Evolutionary conservation across 2,329 filamentous ascomycete species (phyloP), one percentile per base, ranked within the genome.

Genomic region (Talaromyces funiculosus): DNA sequence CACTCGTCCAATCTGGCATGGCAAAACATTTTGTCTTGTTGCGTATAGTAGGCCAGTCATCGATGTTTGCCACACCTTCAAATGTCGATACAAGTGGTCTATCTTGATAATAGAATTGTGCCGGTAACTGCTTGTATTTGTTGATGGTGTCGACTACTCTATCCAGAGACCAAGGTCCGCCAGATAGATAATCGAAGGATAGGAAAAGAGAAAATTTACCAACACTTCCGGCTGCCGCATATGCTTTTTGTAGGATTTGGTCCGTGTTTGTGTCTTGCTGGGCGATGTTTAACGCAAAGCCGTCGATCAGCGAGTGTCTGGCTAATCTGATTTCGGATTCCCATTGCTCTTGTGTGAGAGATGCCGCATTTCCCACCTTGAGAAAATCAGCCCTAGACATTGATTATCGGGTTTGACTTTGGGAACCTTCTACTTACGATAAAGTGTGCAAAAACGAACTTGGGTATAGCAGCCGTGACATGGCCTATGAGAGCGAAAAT

Each of bases 1-100:
- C 63, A 16, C 72, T 75, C 0, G 75, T 75, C 75, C 74, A 81
- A 38, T 79, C 76, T 0, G 80, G 81, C 1, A 82, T 73, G 61
- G 80, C 77, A 66, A 77, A 78, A 59, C 74, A 73, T 16, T 69
- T 68, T 1, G 74, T 74, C 56, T 55, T 29, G 8, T 55, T 56
- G 12, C 57, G 57, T 31, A 63, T 60, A 29, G 38, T 42, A 10
- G 57, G 33, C 80, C 80, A 82, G 64, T 82, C 79, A 3, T 67
- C 64, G 3, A 71, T 71, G 9, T 71, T 73, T 16, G 71, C 66
- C 3, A 75, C 63, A 1, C 81, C 81, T 65, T 82, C 78, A 31
- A 79, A 79, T 1, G 77, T 79, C 0, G 75, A 76, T 0, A 76
- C 73, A 1, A 79, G 65, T 0, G 76, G 73, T 40, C 65, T 68